phyloP scores from a whole-genome alignment of 441 rosid species.

The Gossypium aridum region DNA sequence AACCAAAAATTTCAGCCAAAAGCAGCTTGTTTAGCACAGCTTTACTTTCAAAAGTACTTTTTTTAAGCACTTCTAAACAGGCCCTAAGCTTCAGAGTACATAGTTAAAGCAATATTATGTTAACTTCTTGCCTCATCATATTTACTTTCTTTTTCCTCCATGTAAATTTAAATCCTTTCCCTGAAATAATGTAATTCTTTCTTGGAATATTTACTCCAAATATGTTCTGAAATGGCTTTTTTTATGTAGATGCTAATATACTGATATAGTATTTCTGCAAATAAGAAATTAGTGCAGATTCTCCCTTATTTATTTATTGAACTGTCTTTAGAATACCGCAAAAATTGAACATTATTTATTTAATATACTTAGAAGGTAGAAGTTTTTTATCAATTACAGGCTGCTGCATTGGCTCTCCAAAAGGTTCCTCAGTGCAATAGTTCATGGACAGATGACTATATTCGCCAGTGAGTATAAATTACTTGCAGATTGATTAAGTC shows the following conservation, averaged over 20 bases:
- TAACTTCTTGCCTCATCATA: background rate
- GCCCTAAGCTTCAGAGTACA: background rate
- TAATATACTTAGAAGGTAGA: background rate
- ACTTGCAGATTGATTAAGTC: background rate
- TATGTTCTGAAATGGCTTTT: background rate
- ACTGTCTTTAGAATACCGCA: background rate
- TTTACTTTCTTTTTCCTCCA: background rate
- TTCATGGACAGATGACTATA: constrained; percentile 91
- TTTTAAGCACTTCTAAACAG: too few relatives aligned
- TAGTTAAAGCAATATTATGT: background rate
- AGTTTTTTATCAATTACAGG: constrained; percentile 34
- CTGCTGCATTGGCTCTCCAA: constrained; percentile 90
- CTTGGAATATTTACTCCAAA: background rate
- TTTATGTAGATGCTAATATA: background rate
- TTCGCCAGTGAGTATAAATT: constrained; percentile 72
- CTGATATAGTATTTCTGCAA: background rate
- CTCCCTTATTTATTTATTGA: background rate
- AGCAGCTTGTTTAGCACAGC: too few relatives aligned
- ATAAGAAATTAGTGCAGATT: background rate
- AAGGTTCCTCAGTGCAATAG: constrained; percentile 97
- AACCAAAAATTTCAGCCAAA: too few relatives aligned
- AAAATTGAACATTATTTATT: background rate
- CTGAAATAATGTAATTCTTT: background rate
- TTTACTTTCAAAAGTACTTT: too few relatives aligned
- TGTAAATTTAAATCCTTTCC: background rate